Evolutionary conservation across 2,329 filamentous ascomycete genomes (phyloP), one percentile per base, ranked within the genome.

Genomic region (Onygenales sp.): DNA sequence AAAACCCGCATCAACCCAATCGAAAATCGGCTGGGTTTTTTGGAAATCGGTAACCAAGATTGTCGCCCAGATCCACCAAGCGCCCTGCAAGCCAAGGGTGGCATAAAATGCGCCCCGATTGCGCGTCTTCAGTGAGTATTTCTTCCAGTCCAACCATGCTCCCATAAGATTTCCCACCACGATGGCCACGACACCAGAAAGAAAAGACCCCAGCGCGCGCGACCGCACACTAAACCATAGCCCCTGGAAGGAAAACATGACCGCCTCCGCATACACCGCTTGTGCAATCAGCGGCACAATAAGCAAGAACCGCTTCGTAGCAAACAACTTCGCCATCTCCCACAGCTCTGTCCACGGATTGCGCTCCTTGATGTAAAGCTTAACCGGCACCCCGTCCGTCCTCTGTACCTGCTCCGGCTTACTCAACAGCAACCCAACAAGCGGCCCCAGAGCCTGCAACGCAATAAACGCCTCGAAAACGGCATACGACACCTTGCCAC

Each of bases 61-160:
- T 0, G 84, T 86, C 0, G 78, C 80, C 85, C 86, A 89, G 3
- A 81, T 73, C 85, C 86, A 89, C 79, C 83, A 87, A 0, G 73
- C 83, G 0, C 85, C 85, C 60, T 87, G 84, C 0, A 85, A 60
- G 0, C 50, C 57, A 11, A 73, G 64, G 0, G 75, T 69, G 13
- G 77, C 71, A 33, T 69, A 72, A 59, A 86, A 87, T 0, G 80
- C 73, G 3, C 65, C 72, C 2, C 84, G 72, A 2, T 78, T 74
- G 4, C 84, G 75, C 0, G 68, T 63, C 55, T 77, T 79, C 3
- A 86, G 69, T 0, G 80, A 65, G 0, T 70, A 68, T 27, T 27
- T 27, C 1, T 73, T 77, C n/a, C 72, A 75, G 57, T 87, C 85
- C 2, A 88, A 74, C 65, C 78, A 87, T 9, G 78, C 73, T 0